Percentiles rank a stretch among this genome's conserved stretches.
phyloP scores from a whole-genome alignment of 306 rosid species.

The Cucumis sativus region DNA sequence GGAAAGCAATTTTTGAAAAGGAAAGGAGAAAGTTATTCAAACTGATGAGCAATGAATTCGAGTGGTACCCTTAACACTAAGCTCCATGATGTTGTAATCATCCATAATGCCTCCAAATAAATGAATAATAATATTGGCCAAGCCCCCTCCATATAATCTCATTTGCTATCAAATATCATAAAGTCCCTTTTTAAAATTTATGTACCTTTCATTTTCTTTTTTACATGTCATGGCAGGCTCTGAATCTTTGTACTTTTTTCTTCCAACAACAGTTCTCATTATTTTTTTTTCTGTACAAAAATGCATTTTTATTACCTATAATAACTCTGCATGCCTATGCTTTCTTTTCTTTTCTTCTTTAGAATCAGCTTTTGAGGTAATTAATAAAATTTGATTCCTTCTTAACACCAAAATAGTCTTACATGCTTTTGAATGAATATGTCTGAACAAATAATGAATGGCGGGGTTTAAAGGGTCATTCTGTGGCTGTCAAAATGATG shows the following conservation, averaged over 20 bases:
- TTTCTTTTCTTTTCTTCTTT: not conserved
- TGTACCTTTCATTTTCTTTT: too few species aligned
- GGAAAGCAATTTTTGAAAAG: too few species aligned
- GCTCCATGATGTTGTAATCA: too few species aligned
- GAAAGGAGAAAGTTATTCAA: too few species aligned
- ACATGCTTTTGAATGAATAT: not conserved
- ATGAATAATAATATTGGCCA: too few species aligned
- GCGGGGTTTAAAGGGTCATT: constrained; percentile 12
- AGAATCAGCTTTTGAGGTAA: not conserved
- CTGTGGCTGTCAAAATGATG: constrained; percentile 47
- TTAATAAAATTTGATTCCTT: not conserved
- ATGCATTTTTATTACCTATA: not conserved
- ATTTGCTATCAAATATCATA: too few species aligned
- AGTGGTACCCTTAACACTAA: too few species aligned
- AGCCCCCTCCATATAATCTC: too few species aligned
- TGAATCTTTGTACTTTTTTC: not conserved
- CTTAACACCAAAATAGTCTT: not conserved
- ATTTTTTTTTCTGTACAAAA: not conserved
- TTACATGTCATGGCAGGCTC: not conserved
- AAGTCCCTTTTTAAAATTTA: too few species aligned
- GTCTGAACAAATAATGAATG: constrained; percentile 1
- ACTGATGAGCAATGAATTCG: too few species aligned
- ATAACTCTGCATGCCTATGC: not conserved
- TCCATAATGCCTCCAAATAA: too few species aligned
- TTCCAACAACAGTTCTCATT: not conserved